phyloP scores from a whole-genome alignment of 2,329 filamentous ascomycete genomes.

The Colletotrichum paranaense region DNA sequence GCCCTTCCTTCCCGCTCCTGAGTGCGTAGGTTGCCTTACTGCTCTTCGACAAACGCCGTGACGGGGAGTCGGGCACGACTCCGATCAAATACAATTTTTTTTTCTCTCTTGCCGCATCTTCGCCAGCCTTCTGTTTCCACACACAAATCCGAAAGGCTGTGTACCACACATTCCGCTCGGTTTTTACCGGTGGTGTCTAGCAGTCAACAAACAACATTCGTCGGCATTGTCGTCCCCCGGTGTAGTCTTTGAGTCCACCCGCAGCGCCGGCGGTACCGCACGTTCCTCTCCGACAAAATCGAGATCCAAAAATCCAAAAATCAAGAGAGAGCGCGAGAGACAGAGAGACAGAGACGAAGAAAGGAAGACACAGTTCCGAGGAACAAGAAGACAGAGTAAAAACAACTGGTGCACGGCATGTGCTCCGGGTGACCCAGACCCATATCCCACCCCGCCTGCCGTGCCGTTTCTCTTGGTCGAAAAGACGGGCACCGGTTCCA shows the following conservation, averaged over 20 bases:
- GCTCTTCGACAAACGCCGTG: slow-evolving; percentile 1
- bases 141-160: slow-evolving; percentile 15
- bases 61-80: slow-evolving; percentile 24
- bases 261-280: not conserved
- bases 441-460: not conserved
- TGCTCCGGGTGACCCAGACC: not conserved
- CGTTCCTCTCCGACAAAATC: not conserved
- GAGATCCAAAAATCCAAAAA: not conserved
- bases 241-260: not conserved
- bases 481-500: not conserved
- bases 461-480: not conserved
- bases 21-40: not conserved
- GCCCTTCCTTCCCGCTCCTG: not conserved
- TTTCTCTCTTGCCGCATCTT: slow-evolving; percentile 6
- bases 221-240: not conserved
- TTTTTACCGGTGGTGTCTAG: slow-evolving; percentile 2
- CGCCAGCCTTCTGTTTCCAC: not conserved
- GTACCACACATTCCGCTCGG: slow-evolving; percentile 10
- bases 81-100: slow-evolving; percentile 23
- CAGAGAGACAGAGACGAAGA: not conserved
- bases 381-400: not conserved
- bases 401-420: not conserved
- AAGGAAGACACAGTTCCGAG: not conserved
- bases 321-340: not conserved
- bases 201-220: not conserved